phyloP scores from a whole-genome alignment of 225 moss, liverwort and hornwort species.

The Marchantia paleacea region DNA sequence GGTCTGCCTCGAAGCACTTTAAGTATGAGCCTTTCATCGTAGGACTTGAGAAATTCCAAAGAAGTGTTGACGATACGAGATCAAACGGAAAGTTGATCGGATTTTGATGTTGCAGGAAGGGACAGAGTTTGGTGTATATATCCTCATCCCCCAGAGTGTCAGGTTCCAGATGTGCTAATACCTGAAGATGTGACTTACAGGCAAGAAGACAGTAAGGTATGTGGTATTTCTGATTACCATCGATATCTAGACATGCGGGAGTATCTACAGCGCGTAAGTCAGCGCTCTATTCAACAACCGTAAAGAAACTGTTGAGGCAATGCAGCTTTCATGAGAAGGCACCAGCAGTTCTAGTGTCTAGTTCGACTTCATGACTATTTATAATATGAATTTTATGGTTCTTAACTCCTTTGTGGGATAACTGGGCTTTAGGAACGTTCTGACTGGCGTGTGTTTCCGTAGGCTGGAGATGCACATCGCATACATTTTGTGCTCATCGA shows the following conservation, averaged over 20 bases:
- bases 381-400: background rate
- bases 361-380: background rate
- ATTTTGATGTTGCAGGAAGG: conserved; percentile 46
- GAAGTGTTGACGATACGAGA: background rate
- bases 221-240: background rate
- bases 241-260: background rate
- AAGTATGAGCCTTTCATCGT: background rate
- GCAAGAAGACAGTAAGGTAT: conserved; percentile 32
- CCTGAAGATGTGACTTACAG: conserved; percentile 31
- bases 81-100: background rate
- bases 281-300: too few species aligned
- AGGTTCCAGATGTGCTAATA: conserved; percentile 50
- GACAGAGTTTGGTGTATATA: conserved; percentile 85
- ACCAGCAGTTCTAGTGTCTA: background rate
- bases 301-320: background rate
- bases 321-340: background rate
- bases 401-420: too few species aligned
- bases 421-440: background rate
- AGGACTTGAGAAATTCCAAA: background rate
- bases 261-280: background rate
- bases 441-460: conserved; percentile 1
- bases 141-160: conserved; percentile 62
- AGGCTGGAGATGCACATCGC: conserved; percentile 40
- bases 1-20: conserved; percentile 47
- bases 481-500: conserved; percentile 84